A percentile compares a stretch with the other conserved stretches of the same genome.
Evolutionary conservation across 2,329 filamentous ascomycete species (phyloP).

Genomic region (Penicillium capsulatum): DNA sequence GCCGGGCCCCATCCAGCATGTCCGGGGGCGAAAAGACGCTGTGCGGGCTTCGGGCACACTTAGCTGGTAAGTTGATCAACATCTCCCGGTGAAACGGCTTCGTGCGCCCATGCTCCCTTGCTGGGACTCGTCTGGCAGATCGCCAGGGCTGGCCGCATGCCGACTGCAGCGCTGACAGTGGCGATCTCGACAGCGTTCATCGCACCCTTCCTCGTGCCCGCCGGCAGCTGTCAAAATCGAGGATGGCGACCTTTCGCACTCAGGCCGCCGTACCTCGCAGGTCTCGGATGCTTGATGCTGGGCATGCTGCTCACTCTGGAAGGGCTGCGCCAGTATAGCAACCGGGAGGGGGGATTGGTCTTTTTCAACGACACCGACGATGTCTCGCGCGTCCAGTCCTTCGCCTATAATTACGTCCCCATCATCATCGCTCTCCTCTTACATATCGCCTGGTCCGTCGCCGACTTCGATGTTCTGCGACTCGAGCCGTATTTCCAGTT

Average conservation of each 20-base stretch:
- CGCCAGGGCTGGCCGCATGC: no score
- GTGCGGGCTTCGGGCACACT: constrained; percentile 13
- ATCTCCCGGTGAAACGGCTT: no score
- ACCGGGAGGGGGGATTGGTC: constrained; percentile 25
- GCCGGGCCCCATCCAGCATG: constrained; percentile 20
- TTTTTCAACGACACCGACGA: constrained; percentile 30
- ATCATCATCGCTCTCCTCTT: constrained; percentile 46
- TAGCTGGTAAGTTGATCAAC: constrained; percentile 13
- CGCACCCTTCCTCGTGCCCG: constrained; percentile 8
- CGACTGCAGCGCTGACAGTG: neutral
- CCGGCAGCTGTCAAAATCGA: constrained; percentile 5
- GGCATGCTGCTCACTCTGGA: constrained; percentile 26
- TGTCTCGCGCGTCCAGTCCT: constrained; percentile 26
- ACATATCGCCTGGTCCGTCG: constrained; percentile 47
- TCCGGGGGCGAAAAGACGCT: constrained; percentile 14
- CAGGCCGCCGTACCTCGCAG: constrained; percentile 28
- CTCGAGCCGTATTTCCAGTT: constrained; percentile 48
- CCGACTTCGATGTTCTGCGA: constrained; percentile 49
- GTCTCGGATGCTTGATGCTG: constrained; percentile 23
- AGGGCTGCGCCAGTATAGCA: constrained; percentile 29
- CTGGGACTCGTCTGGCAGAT: no score
- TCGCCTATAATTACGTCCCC: constrained; percentile 39
- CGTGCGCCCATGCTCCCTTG: no score
- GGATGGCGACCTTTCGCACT: constrained; percentile 35
- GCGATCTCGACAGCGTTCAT: constrained; percentile 7